Base-by-base conservation (phyloP, 768 basidiomycete species). In the Wakefieldia striispora region DNA sequence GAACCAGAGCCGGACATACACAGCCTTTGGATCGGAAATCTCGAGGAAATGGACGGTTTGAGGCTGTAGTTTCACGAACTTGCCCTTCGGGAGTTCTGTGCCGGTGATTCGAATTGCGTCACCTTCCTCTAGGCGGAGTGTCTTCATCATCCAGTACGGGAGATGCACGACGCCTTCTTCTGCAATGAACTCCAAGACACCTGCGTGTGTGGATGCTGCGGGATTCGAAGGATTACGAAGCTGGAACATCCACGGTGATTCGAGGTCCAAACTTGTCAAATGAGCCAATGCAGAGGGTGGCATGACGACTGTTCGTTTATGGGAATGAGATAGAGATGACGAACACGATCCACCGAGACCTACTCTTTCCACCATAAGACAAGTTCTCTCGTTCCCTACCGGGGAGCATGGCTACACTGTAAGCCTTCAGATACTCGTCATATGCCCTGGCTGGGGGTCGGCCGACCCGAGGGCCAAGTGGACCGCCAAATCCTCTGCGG, bases 91-190 rank as follows among this genome's bases (percentile, higher is more conserved):
- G 14, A 97, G 77, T 52, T 88, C 84, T 2, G 88, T 78, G 8
- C 95, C 94, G 6, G 88, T 94, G 45, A 98, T 85, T 38, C 94
- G 85, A 52, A 99, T 90, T 11, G 92, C 84, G 72, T 98, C 97
- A 12, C 97, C 97, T 70, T 99, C 97, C 47, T 85, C 86, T 23
- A 99, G 72, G 23, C 91, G 82, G 17, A 99, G 74, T 5, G 92
- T 94, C 73, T 89, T 94, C 95, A 99, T 99, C 91, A 99, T 95
- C 97, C 97, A 99, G 59, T 93, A 88, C 0, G 97, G 97, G 14
- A 99, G 76, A 74, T 98, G 88, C 3, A 95, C 95, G 13, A 88
- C 78, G 12, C 97, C 97, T 68, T 98, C 95, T 49, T 97, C 88
- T 3, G 97, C 95, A 56, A 97, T 97, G 70, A 99, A 99, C 65